Evolutionary conservation across 495 filamentous ascomycete genomes (phyloP).

Genomic region (Penicillium verhagenii): DNA sequence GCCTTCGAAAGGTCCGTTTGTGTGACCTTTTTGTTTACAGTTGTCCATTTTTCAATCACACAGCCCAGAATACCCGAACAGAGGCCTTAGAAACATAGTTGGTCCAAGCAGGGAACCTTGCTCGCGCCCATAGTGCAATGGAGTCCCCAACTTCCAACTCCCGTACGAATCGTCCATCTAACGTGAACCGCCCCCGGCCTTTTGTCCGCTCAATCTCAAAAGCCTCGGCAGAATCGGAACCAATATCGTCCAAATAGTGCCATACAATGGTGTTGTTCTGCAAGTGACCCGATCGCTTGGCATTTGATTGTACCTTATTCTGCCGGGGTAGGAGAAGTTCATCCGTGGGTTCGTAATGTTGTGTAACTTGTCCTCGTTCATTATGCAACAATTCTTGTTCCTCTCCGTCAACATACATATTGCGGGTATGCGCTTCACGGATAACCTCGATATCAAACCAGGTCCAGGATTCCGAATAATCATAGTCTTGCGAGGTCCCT

Average conservation of each 20-base stretch:
- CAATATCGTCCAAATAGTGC: slow-evolving; percentile 50
- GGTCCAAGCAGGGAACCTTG: slow-evolving; percentile 61
- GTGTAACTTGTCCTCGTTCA: slow-evolving; percentile 18
- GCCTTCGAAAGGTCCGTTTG: too few relatives aligned
- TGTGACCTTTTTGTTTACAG: too few relatives aligned
- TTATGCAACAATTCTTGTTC: slow-evolving; percentile 18
- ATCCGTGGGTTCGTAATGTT: slow-evolving; percentile 24
- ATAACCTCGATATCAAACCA: slow-evolving; percentile 67
- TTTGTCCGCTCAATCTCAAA: slow-evolving; percentile 31
- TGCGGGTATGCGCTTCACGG: slow-evolving; percentile 21
- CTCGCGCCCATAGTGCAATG: slow-evolving; percentile 62
- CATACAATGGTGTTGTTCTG: slow-evolving; percentile 54
- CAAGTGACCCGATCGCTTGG: slow-evolving; percentile 26
- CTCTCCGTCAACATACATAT: slow-evolving; percentile 19
- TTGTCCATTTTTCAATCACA: slow-evolving; percentile 48
- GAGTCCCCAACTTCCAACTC: slow-evolving; percentile 61
- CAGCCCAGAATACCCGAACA: slow-evolving; percentile 63
- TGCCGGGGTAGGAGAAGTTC: slow-evolving; percentile 40
- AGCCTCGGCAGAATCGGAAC: slow-evolving; percentile 46
- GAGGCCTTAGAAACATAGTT: slow-evolving; percentile 57
- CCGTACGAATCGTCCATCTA: slow-evolving; percentile 56
- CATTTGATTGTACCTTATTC: slow-evolving; percentile 56
- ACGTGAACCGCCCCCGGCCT: slow-evolving; percentile 55
- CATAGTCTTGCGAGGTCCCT: slow-evolving; percentile 27
- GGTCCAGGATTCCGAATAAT: slow-evolving; percentile 59